Conservation (phyloP, 306 rosid genomes). For the Dryas octopetala region DNA sequence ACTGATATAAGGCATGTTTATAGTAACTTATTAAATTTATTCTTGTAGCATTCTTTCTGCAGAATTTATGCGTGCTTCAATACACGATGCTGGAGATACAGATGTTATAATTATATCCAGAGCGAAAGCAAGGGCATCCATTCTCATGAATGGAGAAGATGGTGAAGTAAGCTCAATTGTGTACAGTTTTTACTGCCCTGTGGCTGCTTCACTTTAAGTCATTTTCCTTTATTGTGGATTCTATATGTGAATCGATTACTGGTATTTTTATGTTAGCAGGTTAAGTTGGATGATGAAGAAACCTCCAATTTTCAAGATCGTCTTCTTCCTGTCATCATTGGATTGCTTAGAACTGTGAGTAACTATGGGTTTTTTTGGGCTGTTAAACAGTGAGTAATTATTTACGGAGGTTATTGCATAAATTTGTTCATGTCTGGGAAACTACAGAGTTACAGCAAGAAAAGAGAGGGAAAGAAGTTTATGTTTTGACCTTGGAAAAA, state of each 20-base stretch:
- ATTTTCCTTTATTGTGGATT: slow-evolving; percentile 13
- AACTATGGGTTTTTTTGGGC: not conserved
- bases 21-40: slow-evolving; percentile 50
- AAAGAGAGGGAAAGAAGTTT: not conserved
- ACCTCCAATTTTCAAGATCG: slow-evolving; percentile 62
- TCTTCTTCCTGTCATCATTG: slow-evolving; percentile 89
- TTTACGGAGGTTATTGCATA: not conserved
- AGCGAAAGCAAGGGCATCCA: slow-evolving; percentile 75
- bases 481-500: too few species aligned
- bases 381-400: not conserved
- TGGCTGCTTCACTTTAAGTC: slow-evolving; percentile 9
- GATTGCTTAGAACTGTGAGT: slow-evolving; percentile 99
- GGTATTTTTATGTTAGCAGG: slow-evolving; percentile 46
- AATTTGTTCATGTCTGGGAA: not conserved
- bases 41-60: slow-evolving; percentile 96
- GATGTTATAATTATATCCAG: slow-evolving; percentile 68
- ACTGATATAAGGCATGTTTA: slow-evolving; percentile 3
- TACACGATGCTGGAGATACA: slow-evolving; percentile 71
- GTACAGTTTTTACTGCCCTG: not conserved
- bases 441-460: not conserved
- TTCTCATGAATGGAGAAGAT: slow-evolving; percentile 67
- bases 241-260: slow-evolving; percentile 34
- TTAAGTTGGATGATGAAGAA: slow-evolving; percentile 82
- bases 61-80: slow-evolving; percentile 81
- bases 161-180: slow-evolving; percentile 57